Evolutionary conservation across 257 asterid species (phyloP), one percentile per base, ranked within the genome.

Genomic region (Salvia hispanica): DNA sequence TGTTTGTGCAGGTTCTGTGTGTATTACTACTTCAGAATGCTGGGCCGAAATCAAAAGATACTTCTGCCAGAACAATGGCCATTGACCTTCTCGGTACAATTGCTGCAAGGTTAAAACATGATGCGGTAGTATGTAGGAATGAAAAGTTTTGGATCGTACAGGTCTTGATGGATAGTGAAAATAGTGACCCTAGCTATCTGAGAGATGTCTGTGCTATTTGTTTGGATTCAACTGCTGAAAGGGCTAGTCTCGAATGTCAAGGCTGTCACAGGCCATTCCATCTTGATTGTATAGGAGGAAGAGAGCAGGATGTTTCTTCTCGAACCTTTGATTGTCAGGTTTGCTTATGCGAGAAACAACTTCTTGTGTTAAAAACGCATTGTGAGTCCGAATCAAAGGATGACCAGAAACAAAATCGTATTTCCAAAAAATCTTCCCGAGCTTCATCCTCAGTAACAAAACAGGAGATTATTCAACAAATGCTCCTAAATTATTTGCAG

Each of bases 11-110:
- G 99, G 99, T 94, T 80, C 83, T 94, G 64, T 91, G 97, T 53
- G 99, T 94, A 69, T 84, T 94, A 71, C 96, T 94, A 65, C 96
- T 94, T 70, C 96, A 94, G 77, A 94, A 94, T 86, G 96, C 96
- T 60, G 99, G 99, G 67, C 76, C 77, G 74, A 87, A 91, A 79
- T 91, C 99, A 21, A 94, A 94, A 81, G 99, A 94, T 75, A 81
- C 75, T 74, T 78, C 88, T 55, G 96, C 96, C 77, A 88, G 97
- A 54, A 85, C 95, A 44, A 87, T 94, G 96, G 96, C 97, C 80
- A 94, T 94, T 83, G 99, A 94, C 78, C 91, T 94, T 74, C 95
- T 94, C 79, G 99, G 99, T 58, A 88, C 96, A 47, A 86, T 94
- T 79, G 99, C 96, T 70, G 95, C 99, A 42, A 84, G 99, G 84